Base-by-base conservation (phyloP, 768 basidiomycete genomes). In the Glaciozyma antarctica region DNA sequence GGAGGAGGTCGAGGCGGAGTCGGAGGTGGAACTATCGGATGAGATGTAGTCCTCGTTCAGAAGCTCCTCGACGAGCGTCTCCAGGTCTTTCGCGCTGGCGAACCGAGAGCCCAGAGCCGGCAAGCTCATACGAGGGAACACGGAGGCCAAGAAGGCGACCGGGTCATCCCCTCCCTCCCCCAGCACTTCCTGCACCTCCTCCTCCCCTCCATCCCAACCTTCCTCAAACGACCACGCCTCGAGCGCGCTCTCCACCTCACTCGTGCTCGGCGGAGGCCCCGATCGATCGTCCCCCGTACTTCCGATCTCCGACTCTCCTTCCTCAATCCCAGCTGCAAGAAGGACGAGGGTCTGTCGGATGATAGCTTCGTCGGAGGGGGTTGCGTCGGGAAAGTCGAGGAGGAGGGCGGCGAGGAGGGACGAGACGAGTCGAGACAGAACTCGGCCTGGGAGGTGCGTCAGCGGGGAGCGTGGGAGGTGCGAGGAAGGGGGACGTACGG, bases 351-450 rank as follows among this genome's bases (percentile, higher is more conserved):
- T 60, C 1, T 17, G 38, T 16, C 69, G 56, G 12, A 49, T 59
- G 12, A 28, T 17, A 13, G 3, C n/a, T 45, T 66, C 63, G 61
- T 70, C 69, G 4, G 43, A 24, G 0, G 22, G 9, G 0, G 69
- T 44, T 30, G 66, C 63, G n/a, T 22, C 2, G 17, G 62, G 16
- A 26, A 52, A 66, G 58, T 70, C 69, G 26, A 63, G 63, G 8
- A 70, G 57, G 57, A 70, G 66, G 7, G 69, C 69, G 38, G 38
- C 34, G n/a, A 70, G 52, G 60, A 70, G 65, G 2, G 69, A 62
- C 1, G 62, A 30, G 26, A 66, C 69, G 44, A 70, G 44, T 2
- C 47, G 57, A 63, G 69, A 17, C 59, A 52, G n/a, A 59, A 66
- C 28, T 63, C 62, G 24, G 52, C 22, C 65, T 70, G 62, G 32